Evolutionary conservation across 192 early-diverging fungal species (phyloP), one percentile per base, ranked within the genome.

Genomic region (Helicostylum pulchrum): DNA sequence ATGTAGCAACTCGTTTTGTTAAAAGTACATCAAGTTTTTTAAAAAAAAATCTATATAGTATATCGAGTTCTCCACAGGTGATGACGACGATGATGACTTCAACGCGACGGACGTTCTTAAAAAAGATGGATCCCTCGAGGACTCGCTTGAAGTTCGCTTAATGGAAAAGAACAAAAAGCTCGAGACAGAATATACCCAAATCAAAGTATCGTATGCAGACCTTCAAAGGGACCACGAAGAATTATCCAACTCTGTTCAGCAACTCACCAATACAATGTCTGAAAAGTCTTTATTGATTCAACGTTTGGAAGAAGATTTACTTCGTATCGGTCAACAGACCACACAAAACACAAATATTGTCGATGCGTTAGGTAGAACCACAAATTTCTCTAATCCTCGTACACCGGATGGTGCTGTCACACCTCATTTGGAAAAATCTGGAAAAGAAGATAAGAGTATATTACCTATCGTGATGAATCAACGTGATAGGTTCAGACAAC

Each of bases 401-500:
- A 56, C 54, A 34, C 54, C 54, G 10, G 54, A 56, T 56, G 54
- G 54, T 36, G 34, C 31, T 39, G 34, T 14, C 19, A 56, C 54
- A 19, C 54, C 54, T 36, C 54, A 17, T 19, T 1, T 56, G 15
- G 34, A 34, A 39, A 49, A 59, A 17, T 21, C 59, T 20, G 31
- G n/a, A 32, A 68, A 59, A 8, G 75, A 70, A 0, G 74, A 74
- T 14, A 65, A 74, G 52, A 77, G 71, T 46, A 92, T 97, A 45
- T 68, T 96, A 19, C 90, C 90, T 2, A 95, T 97, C 55, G 79
- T 97, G 7, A 91, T 93, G 0, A 81, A 85, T 31, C 95, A 97
- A 70, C 83, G 95, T 36, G 91, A 97, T 71, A 72, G 95, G 31
- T 96, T 94, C 82, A 79, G 91, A 39, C 90, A 95, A 66, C 78